phyloP scores from a whole-genome alignment of 2,329 filamentous ascomycete species.

The Teratosphaeria viscida region DNA sequence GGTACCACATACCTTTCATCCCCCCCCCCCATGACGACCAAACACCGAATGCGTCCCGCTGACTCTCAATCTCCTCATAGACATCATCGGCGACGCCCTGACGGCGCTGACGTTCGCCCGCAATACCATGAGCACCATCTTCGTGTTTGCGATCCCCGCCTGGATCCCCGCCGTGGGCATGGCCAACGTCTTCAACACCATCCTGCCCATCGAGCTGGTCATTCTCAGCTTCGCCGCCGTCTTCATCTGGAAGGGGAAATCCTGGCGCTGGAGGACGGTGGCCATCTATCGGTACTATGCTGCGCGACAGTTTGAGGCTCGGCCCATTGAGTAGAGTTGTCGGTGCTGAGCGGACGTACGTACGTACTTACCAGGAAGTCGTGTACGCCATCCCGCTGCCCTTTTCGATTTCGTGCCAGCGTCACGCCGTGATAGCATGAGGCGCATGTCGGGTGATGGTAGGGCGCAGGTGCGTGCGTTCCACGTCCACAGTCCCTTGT shows the following conservation, averaged over 20 bases:
- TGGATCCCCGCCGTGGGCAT: constrained; percentile 32
- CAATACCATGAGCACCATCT: constrained; percentile 33
- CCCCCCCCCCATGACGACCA: background rate
- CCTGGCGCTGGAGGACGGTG: constrained; percentile 22
- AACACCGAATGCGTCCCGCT: background rate
- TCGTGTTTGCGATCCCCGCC: constrained; percentile 37
- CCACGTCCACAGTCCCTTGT: too few species aligned
- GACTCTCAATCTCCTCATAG: background rate
- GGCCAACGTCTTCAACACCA: constrained; percentile 32
- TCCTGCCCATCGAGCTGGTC: constrained; percentile 26
- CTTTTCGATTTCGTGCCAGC: too few species aligned
- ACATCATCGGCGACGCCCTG: constrained; percentile 40
- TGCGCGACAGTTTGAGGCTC: constrained; percentile 21
- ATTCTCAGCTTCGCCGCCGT: constrained; percentile 19
- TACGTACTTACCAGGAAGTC: too few species aligned
- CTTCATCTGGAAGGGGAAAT: constrained; percentile 29
- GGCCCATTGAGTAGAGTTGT: constrained; percentile 8
- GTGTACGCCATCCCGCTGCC: too few species aligned
- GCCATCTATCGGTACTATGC: constrained; percentile 28
- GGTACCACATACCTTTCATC: constrained; percentile 4
- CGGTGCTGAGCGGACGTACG: background rate
- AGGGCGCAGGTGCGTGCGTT: too few species aligned
- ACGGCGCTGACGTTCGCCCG: constrained; percentile 37
- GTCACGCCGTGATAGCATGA: too few species aligned
- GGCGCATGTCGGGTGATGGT: too few species aligned